These are phyloP conservation scores for Ormosia semicastrata DNA, from an alignment of 306 rosid genomes.

Conservation along the genomic window DNA sequence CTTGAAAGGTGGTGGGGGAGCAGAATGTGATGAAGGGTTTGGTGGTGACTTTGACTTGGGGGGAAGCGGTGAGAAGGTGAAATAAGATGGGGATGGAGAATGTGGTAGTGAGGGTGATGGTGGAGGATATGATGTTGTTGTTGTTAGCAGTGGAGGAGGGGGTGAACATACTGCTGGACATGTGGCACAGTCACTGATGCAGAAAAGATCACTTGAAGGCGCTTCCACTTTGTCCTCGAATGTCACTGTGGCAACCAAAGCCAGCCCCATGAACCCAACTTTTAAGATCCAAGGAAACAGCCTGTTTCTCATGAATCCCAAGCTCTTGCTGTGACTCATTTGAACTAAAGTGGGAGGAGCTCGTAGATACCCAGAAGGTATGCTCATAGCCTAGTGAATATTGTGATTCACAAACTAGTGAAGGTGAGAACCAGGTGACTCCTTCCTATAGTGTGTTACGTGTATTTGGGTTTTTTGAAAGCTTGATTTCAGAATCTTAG, in stretches of 20 bases:
- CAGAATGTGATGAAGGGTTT: slow-evolving; percentile 29
- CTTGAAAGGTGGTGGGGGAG: slow-evolving; percentile 54
- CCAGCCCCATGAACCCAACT: slow-evolving; percentile 29
- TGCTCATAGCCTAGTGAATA: background rate
- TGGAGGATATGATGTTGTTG: slow-evolving; percentile 27
- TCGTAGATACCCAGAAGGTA: background rate
- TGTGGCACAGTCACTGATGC: slow-evolving; percentile 67
- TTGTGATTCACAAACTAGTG: slow-evolving; percentile 6
- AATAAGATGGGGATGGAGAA: slow-evolving; percentile 17
- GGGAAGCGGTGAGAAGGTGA: slow-evolving; percentile 21
- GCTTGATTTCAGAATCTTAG: slow-evolving; percentile 25
- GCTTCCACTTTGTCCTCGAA: slow-evolving; percentile 27
- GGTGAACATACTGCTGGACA: slow-evolving; percentile 76
- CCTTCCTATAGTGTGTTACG: background rate
- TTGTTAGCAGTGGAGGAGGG: slow-evolving; percentile 42
- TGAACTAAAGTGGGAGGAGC: slow-evolving; percentile 16
- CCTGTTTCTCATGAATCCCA: background rate
- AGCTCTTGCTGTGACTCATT: slow-evolving; percentile 30
- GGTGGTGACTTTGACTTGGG: slow-evolving; percentile 21
- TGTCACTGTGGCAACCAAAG: slow-evolving; percentile 29
- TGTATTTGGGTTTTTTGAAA: slow-evolving; percentile 28
- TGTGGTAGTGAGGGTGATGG: slow-evolving; percentile 27
- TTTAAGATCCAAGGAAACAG: slow-evolving; percentile 32
- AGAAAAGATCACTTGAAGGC: slow-evolving; percentile 34
- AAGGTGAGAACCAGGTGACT: background rate